Conservation (phyloP, 2,329 filamentous ascomycete species). For the Zymoseptoria ardabiliae region DNA sequence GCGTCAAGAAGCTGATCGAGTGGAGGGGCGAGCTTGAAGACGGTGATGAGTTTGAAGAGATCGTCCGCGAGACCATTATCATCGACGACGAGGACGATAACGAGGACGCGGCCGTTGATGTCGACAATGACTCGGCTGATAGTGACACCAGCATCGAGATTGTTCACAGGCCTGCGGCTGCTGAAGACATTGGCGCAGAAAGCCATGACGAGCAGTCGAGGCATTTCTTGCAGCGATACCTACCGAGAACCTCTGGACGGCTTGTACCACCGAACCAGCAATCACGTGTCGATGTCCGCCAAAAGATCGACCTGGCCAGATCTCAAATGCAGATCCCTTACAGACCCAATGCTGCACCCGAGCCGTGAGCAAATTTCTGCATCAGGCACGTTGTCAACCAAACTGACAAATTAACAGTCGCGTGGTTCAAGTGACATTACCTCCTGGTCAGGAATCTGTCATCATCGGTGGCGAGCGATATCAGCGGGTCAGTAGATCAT, state of each 20-base stretch:
- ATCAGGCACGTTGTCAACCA: neutral
- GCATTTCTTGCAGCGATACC: constrained; percentile 14
- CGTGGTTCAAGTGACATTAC: constrained; percentile 12
- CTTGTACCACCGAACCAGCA: constrained; percentile 4
- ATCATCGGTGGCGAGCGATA: constrained; percentile 11
- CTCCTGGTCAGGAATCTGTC: constrained; percentile 7
- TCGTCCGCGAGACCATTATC: constrained; percentile 57
- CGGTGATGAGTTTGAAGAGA: constrained; percentile 49
- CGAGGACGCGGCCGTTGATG: constrained; percentile 23
- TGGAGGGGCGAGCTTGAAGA: constrained; percentile 55
- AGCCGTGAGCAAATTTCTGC: neutral
- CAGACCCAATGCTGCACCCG: neutral
- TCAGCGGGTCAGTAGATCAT: constrained; percentile 5
- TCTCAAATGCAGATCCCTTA: constrained; percentile 14
- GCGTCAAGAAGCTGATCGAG: constrained; percentile 50
- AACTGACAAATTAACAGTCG: constrained; percentile 5
- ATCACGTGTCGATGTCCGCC: constrained; percentile 12
- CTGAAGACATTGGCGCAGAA: constrained; percentile 25
- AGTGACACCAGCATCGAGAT: constrained; percentile 27
- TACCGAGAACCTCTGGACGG: neutral
- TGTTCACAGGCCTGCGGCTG: constrained; percentile 19
- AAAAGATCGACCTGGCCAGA: constrained; percentile 15
- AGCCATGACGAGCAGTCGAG: constrained; percentile 20
- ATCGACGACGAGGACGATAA: constrained; percentile 55
- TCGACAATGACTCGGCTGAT: constrained; percentile 17